These are phyloP conservation scores for Pythium pyrilobum DNA, from an alignment of 352 stramenopile species.

Conservation along the genomic window DNA sequence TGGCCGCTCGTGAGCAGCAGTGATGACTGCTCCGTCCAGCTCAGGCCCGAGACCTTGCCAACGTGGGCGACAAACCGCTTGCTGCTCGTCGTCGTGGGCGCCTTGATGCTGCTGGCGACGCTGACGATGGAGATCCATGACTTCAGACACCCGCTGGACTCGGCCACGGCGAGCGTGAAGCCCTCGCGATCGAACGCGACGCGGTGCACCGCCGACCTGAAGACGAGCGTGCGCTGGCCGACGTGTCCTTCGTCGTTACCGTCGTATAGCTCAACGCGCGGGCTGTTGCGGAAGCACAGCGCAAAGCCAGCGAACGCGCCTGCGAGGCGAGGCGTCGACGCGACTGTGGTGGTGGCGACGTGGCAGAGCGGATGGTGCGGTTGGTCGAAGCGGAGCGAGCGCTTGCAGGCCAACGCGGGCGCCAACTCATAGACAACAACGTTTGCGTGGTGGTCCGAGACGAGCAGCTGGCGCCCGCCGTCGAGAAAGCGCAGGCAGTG, in stretches of 20 bases:
- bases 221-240: too few relatives aligned
- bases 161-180: constrained; percentile 34
- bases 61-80: constrained; percentile 49
- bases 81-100: constrained; percentile 1
- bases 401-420: constrained; percentile 5
- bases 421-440: constrained; percentile 12
- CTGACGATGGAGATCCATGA: constrained; percentile 50
- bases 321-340: neutral
- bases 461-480: constrained; percentile 2
- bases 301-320: constrained; percentile 5
- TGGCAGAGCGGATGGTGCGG: constrained; percentile 2
- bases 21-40: constrained; percentile 39
- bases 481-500: constrained; percentile 6
- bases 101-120: constrained; percentile 7
- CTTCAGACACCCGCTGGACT: constrained; percentile 36
- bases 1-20: constrained; percentile 42
- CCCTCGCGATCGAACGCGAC: constrained; percentile 33
- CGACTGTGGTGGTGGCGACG: neutral
- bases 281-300: constrained; percentile 5
- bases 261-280: constrained; percentile 1
- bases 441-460: constrained; percentile 10
- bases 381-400: constrained; percentile 4
- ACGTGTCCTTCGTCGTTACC: neutral
- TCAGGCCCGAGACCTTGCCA: constrained; percentile 40
- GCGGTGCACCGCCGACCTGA: constrained; percentile 34